These are phyloP conservation scores for Lecanosticta acicola DNA, from an alignment of 2,329 filamentous ascomycete species.

Conservation along the genomic window DNA sequence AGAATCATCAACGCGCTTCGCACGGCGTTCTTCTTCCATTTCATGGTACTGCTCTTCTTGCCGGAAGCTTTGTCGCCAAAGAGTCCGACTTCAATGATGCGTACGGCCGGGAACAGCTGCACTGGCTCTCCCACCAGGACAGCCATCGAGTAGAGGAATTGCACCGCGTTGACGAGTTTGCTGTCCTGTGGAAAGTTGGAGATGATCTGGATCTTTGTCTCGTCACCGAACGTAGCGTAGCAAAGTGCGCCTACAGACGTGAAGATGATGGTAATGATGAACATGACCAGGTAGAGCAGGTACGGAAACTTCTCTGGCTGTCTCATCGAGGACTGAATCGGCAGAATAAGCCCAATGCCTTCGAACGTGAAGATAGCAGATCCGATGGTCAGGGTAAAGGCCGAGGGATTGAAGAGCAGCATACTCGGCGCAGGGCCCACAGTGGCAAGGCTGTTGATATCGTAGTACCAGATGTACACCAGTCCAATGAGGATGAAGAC, in stretches of 20 bases:
- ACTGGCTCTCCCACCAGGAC: conserved; percentile 69
- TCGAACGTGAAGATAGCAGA: conserved; percentile 74
- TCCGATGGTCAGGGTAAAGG: conserved; percentile 66
- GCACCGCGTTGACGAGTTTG: conserved; percentile 68
- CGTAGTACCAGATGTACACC: conserved; percentile 68
- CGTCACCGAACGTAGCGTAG: conserved; percentile 66
- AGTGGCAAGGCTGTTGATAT: conserved; percentile 52
- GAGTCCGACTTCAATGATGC: conserved; percentile 63
- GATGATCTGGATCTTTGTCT: conserved; percentile 68
- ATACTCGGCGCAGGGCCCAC: conserved; percentile 57
- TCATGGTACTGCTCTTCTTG: conserved; percentile 58
- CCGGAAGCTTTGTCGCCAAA: conserved; percentile 62
- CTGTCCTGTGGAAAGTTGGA: conserved; percentile 68
- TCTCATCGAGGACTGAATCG: conserved; percentile 71
- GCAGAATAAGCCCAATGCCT: conserved; percentile 69
- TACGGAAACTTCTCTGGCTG: conserved; percentile 61
- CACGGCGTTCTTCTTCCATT: conserved; percentile 72
- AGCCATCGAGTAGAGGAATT: conserved; percentile 67
- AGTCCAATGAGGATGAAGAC: conserved; percentile 66
- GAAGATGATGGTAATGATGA: conserved; percentile 67
- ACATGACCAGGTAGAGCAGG: conserved; percentile 64
- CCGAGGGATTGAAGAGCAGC: conserved; percentile 62
- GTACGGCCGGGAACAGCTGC: conserved; percentile 67
- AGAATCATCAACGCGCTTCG: conserved; percentile 52
- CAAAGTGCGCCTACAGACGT: conserved; percentile 67